A percentile compares a stretch with the other conserved stretches of the same genome.
phyloP scores from a whole-genome alignment of 495 filamentous ascomycete genomes.

The Penicillium longicatenatum region DNA sequence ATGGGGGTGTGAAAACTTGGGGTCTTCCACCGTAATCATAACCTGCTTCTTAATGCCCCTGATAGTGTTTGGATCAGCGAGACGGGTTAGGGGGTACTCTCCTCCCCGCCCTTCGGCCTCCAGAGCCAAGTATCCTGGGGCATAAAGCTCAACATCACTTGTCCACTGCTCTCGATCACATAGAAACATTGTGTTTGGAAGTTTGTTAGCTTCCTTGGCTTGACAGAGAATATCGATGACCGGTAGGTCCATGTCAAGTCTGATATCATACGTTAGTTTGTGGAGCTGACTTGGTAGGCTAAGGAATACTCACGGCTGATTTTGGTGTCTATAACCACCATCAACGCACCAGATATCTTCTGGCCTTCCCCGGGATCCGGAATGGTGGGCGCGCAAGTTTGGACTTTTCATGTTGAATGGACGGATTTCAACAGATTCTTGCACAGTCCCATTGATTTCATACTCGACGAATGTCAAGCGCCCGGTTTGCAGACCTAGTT shows the following conservation, averaged over 20 bases:
- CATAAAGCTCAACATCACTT: constrained; percentile 14
- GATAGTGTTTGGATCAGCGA: constrained; percentile 4
- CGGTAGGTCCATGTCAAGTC: constrained; percentile 16
- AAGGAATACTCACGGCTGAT: neutral
- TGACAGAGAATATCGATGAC: constrained; percentile 13
- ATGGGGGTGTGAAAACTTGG: constrained; percentile 1
- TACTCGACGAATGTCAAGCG: constrained; percentile 5
- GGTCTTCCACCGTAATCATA: constrained; percentile 1
- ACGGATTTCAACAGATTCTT: constrained; percentile 6
- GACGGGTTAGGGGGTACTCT: constrained; percentile 11
- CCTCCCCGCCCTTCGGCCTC: constrained; percentile 13
- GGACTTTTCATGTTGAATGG: neutral
- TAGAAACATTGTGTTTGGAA: constrained; percentile 8
- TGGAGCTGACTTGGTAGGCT: neutral
- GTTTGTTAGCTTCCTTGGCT: constrained; percentile 10
- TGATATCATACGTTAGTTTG: constrained; percentile 4
- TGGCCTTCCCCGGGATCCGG: neutral
- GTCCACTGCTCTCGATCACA: constrained; percentile 16
- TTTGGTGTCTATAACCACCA: neutral
- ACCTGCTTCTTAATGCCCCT: constrained; percentile 4
- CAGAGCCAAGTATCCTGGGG: constrained; percentile 12
- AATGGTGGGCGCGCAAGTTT: neutral
- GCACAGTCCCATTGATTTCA: constrained; percentile 5
- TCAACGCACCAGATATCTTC: neutral
- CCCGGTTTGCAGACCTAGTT: constrained; percentile 2